Evolutionary conservation across 1,139 yeast species (phyloP).

Genomic region (Taphrina sp.): DNA sequence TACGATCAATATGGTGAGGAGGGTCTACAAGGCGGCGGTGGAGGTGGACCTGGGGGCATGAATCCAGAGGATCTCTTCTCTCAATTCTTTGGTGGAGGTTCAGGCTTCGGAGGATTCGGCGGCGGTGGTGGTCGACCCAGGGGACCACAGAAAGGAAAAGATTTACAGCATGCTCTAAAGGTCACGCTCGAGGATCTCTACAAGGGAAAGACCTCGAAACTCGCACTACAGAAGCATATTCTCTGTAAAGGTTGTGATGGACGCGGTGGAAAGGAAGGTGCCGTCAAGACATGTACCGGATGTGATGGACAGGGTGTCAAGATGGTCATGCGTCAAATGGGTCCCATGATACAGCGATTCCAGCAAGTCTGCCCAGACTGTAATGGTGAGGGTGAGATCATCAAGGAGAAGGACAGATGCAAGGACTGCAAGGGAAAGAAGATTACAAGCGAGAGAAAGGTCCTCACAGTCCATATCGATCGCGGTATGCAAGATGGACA

Average conservation of each 20-base stretch:
- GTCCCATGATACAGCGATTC: conserved; percentile 92
- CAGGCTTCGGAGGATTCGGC: conserved; percentile 40
- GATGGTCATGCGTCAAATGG: conserved; percentile 96
- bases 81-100: conserved; percentile 74
- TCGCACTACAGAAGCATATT: conserved; percentile 89
- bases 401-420: conserved; percentile 88
- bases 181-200: conserved; percentile 89
- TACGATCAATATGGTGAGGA: conserved; percentile 92
- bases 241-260: conserved; percentile 89
- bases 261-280: conserved; percentile 91
- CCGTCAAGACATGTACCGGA: conserved; percentile 78
- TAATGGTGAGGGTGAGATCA: conserved; percentile 87
- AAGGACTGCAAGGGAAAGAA: conserved; percentile 84
- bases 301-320: conserved; percentile 92
- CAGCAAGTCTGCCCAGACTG: conserved; percentile 93
- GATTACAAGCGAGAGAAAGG: conserved; percentile 82
- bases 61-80: conserved; percentile 83
- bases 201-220: conserved; percentile 91
- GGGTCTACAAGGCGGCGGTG: conserved; percentile 77
- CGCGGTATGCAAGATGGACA: conserved; percentile 98
- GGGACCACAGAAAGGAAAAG: conserved; percentile 79
- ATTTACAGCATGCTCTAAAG: conserved; percentile 81
- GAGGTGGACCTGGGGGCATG: conserved; percentile 67
- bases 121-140: conserved; percentile 68
- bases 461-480: conserved; percentile 88